Evolutionary conservation across 2,329 filamentous ascomycete genomes (phyloP), one percentile per base, ranked within the genome.

Genomic region (Venturia asperata): DNA sequence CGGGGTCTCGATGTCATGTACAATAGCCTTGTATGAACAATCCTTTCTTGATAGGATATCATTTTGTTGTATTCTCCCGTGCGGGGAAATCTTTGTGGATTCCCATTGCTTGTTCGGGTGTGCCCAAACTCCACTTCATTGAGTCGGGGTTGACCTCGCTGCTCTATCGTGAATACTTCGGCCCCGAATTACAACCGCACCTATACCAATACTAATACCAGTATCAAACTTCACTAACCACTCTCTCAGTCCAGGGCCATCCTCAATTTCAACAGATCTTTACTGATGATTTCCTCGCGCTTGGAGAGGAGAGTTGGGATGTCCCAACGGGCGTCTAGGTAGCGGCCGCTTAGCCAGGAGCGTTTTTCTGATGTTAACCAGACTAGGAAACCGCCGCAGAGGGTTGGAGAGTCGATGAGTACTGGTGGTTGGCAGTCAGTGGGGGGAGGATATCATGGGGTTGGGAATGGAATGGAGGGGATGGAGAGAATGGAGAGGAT

Each of bases 261-360:
- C 30, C 61, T 19, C 19, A 66, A 42, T 43, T 66, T 66, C 34
- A 66, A 37, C 30, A 66, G 37, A 34, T 66, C 64, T n/a, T 63
- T 55, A 7, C 19, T 43, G 4, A 66, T 13, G 34, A 66, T 58
- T 3, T 64, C 41, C 3, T 39, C 34, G 27, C 49, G 47, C 19
- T 58, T 62, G 21, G 27, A 37, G 27, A 65, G 39, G 41, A 66
- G 47, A 11, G 65, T 61, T 2, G 30, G n/a, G 30, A 66, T 41
- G 42, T 66, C 64, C 64, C 64, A 66, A 5, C 49, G 21, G n/a
- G 45, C 61, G 39, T 63, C 61, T 37, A 66, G 21, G 30, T 66
- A 66, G 17, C 64, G 27, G 10, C 64, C 64, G 34, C 39, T 49
- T 19, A 66, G 27, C 58, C 61, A 66, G 19, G n/a, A 4, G n/a